Conservation (phyloP, 2,329 filamentous ascomycete species). For the Colletotrichum paranaense region DNA sequence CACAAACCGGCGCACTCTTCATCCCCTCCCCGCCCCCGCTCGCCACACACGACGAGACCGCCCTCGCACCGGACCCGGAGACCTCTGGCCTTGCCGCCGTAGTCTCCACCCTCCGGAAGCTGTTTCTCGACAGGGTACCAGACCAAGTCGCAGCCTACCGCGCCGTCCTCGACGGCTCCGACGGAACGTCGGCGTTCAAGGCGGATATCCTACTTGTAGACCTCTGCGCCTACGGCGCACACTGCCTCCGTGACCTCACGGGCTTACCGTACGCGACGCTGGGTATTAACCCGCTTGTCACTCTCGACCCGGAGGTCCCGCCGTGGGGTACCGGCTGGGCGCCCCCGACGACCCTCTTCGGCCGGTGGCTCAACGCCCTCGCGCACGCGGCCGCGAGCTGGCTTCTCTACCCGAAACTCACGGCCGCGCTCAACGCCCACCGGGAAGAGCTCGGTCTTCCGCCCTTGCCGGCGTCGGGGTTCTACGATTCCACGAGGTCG, state of each 20-base stretch:
- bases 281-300: constrained; percentile 27
- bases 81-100: constrained; percentile 12
- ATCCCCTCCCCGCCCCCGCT: constrained; percentile 6
- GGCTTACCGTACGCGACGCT: constrained; percentile 17
- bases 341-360: neutral
- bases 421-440: neutral
- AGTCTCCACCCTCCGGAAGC: constrained; percentile 5
- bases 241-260: constrained; percentile 9
- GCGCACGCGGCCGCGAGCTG: neutral
- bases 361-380: constrained; percentile 3
- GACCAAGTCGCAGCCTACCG: constrained; percentile 19
- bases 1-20: neutral
- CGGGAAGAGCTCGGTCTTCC: neutral
- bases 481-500: constrained; percentile 19
- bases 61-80: neutral
- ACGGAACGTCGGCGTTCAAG: neutral
- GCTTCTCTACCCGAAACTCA: constrained; percentile 22
- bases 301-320: constrained; percentile 17
- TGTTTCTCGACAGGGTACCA: constrained; percentile 12
- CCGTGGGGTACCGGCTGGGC: constrained; percentile 13
- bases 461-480: constrained; percentile 2
- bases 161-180: neutral
- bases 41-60: constrained; percentile 3
- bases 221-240: constrained; percentile 1
- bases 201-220: constrained; percentile 4